A percentile compares a stretch with the other conserved stretches of the same genome.
Conservation (phyloP, 108 stramenopile genomes). For the Poteriospumella lacustris region DNA sequence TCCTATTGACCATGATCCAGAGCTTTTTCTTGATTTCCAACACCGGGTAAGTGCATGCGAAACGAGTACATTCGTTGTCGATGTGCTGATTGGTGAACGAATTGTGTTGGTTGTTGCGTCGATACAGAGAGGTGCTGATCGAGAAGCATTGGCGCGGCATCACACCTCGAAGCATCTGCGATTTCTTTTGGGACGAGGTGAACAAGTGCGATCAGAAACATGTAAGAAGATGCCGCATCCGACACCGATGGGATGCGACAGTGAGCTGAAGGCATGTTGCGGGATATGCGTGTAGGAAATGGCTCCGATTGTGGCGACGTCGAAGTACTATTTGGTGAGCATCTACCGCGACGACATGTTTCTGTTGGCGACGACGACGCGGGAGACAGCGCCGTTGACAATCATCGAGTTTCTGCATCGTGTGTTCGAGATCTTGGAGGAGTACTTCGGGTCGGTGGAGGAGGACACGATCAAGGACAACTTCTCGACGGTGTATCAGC, state of each 20-base stretch:
- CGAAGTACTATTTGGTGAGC: constrained; percentile 45
- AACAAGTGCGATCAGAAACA: constrained; percentile 8
- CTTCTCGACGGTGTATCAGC: constrained; percentile 90
- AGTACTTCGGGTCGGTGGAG: constrained; percentile 88
- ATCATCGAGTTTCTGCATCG: constrained; percentile 87
- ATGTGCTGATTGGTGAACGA: no score
- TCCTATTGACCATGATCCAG: not conserved
- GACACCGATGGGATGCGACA: no score
- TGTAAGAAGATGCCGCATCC: no score
- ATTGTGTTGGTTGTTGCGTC: not conserved
- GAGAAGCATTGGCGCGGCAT: constrained; percentile 59
- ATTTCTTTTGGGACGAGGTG: constrained; percentile 58
- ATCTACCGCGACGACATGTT: constrained; percentile 77
- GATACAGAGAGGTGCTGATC: constrained; percentile 41
- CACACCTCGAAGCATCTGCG: constrained; percentile 48
- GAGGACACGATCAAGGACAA: constrained; percentile 90
- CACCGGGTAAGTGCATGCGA: not conserved
- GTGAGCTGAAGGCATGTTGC: no score
- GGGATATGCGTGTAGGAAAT: no score
- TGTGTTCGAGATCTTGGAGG: constrained; percentile 80
- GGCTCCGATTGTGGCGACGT: constrained; percentile 47
- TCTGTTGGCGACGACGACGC: constrained; percentile 75
- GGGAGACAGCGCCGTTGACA: constrained; percentile 78
- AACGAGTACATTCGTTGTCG: constrained; percentile 9
- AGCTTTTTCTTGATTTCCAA: not conserved